These are phyloP conservation scores for Marchantia polymorpha DNA, from an alignment of 225 moss, liverwort and hornwort genomes.

Conservation along the genomic window DNA sequence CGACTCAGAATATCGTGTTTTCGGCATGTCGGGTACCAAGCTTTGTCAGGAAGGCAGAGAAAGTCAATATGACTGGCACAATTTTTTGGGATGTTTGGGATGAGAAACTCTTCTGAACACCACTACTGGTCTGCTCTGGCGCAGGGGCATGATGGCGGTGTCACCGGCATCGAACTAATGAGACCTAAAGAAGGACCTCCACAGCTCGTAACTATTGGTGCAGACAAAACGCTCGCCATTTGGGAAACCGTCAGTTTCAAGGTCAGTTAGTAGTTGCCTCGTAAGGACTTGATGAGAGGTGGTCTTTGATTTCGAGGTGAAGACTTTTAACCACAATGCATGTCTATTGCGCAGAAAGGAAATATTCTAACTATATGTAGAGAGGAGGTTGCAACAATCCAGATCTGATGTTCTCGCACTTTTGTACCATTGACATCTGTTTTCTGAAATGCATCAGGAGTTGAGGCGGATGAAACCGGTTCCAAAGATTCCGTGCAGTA, in stretches of 20 bases:
- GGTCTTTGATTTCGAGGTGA: background rate
- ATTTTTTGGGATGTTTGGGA: too few species aligned
- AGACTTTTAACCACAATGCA: background rate
- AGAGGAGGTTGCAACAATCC: too few species aligned
- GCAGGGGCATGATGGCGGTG: constrained; percentile 98
- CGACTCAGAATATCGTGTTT: too few species aligned
- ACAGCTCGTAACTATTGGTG: constrained; percentile 89
- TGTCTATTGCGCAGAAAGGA: background rate
- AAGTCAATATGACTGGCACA: too few species aligned
- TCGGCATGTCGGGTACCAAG: background rate
- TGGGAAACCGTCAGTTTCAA: constrained; percentile 87
- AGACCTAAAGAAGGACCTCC: constrained; percentile 83
- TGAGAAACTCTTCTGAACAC: too few species aligned
- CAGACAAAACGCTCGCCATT: constrained; percentile 88
- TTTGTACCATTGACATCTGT: background rate
- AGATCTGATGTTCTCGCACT: background rate
- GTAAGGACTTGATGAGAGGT: background rate
- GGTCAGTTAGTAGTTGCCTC: constrained; percentile 38
- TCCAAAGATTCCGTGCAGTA: constrained; percentile 80
- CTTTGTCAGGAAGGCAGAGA: background rate
- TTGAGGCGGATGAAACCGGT: constrained; percentile 90
- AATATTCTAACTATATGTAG: background rate
- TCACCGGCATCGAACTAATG: constrained; percentile 76
- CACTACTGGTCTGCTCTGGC: too few species aligned
- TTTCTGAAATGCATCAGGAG: constrained; percentile 50